Evolutionary conservation across 441 rosid species (phyloP).

Genomic region (Gossypium aridum): DNA sequence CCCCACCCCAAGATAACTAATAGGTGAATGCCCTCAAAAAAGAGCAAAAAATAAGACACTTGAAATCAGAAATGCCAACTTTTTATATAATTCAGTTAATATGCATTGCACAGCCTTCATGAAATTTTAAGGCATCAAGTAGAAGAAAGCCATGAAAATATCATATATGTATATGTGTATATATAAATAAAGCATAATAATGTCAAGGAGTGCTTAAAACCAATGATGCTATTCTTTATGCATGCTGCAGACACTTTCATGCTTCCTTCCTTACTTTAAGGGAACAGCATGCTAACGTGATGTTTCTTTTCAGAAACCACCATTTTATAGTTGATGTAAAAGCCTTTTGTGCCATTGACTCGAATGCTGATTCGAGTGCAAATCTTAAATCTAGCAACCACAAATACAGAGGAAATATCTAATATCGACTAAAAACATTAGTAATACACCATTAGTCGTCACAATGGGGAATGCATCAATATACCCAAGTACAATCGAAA

Average conservation of each 20-base stretch:
- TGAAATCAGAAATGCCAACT: neutral
- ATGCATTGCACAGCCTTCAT: neutral
- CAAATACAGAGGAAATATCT: neutral
- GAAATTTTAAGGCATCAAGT: too few relatives aligned
- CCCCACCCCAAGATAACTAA: too few relatives aligned
- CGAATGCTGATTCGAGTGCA: neutral
- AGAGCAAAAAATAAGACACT: neutral
- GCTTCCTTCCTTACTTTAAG: constrained; percentile 6
- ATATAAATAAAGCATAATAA: neutral
- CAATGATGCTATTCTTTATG: constrained; percentile 7
- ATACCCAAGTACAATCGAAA: neutral
- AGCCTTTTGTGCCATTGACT: neutral
- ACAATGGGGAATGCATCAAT: neutral
- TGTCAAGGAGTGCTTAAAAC: neutral
- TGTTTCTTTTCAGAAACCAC: constrained; percentile 10
- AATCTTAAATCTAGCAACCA: neutral
- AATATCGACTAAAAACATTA: neutral
- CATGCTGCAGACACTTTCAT: neutral
- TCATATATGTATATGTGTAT: neutral
- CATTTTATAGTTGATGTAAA: neutral
- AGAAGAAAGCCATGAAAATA: neutral
- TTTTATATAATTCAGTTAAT: neutral
- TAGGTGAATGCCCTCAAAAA: neutral
- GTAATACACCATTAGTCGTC: neutral
- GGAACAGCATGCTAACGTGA: constrained; percentile 10